phyloP scores from a whole-genome alignment of 2,329 filamentous ascomycete genomes.

The Pyrenochaeta sp. region DNA sequence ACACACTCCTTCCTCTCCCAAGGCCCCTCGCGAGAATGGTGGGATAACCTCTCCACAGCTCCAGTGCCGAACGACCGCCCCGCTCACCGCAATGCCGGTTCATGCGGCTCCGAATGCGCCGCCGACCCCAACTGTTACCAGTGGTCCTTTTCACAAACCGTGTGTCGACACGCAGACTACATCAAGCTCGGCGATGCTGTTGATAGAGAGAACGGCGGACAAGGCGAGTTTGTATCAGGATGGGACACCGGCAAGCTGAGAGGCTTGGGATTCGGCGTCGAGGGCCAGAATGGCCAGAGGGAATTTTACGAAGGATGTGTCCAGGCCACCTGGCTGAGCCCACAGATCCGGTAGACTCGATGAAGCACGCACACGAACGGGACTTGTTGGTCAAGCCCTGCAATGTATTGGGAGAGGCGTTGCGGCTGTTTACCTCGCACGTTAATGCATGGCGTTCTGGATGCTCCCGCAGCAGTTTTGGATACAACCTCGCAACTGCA shows the following conservation, averaged over 20 bases:
- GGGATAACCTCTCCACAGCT: conserved; percentile 45
- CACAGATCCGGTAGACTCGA: conserved; percentile 29
- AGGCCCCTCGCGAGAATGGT: conserved; percentile 41
- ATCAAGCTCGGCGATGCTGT: conserved; percentile 46
- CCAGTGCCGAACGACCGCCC: conserved; percentile 45
- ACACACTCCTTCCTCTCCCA: conserved; percentile 44
- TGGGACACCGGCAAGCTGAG: conserved; percentile 49
- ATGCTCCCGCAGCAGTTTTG: conserved; percentile 18
- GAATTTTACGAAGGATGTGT: conserved; percentile 44
- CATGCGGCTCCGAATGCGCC: conserved; percentile 45
- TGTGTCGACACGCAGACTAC: conserved; percentile 47
- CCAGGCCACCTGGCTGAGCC: conserved; percentile 50
- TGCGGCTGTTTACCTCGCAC: conserved; percentile 25
- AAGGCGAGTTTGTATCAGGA: conserved; percentile 48
- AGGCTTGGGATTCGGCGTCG: conserved; percentile 44
- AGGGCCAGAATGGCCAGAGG: conserved; percentile 39
- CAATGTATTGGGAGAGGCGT: conserved; percentile 30
- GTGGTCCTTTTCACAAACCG: conserved; percentile 47
- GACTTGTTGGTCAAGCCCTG: conserved; percentile 11
- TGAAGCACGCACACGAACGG: conserved; percentile 6
- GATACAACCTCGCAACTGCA: too few species aligned
- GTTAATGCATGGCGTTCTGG: conserved; percentile 37
- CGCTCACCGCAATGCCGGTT: conserved; percentile 41
- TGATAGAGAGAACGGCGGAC: conserved; percentile 39
- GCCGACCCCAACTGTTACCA: conserved; percentile 44